Conservation (phyloP, 2,329 filamentous ascomycete species). For the Xylariaceae sp. region DNA sequence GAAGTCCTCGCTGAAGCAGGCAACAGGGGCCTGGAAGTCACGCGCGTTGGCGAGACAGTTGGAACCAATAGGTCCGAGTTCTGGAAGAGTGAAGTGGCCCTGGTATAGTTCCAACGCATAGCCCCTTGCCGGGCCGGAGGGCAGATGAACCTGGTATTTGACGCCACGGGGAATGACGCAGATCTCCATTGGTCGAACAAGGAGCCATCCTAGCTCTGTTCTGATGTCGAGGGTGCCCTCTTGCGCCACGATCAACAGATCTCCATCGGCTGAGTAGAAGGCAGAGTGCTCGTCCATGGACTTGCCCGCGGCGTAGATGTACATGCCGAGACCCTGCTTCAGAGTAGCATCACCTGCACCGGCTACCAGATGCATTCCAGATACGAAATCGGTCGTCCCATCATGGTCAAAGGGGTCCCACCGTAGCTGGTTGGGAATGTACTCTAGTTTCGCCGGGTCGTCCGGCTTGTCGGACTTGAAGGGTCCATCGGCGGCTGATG, state of each 20-base stretch:
- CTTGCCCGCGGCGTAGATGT: conserved; percentile 66
- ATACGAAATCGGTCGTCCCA: conserved; percentile 45
- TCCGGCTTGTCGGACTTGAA: conserved; percentile 45
- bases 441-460: conserved; percentile 54
- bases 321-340: conserved; percentile 65
- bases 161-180: conserved; percentile 61
- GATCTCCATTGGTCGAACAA: conserved; percentile 63
- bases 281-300: conserved; percentile 63
- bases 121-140: conserved; percentile 44
- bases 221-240: conserved; percentile 61
- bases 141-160: conserved; percentile 57
- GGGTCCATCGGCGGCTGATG: conserved; percentile 33
- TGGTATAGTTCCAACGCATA: conserved; percentile 62
- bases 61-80: conserved; percentile 58
- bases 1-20: conserved; percentile 52
- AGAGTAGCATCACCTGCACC: conserved; percentile 69
- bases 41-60: conserved; percentile 58
- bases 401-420: conserved; percentile 78
- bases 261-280: conserved; percentile 71
- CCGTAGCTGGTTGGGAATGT: conserved; percentile 76
- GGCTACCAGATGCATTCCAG: conserved; percentile 57
- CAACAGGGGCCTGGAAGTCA: conserved; percentile 61
- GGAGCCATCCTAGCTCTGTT: conserved; percentile 60
- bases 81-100: conserved; percentile 57
- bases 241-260: conserved; percentile 63